These are phyloP conservation scores for Fragaria iinumae DNA, from an alignment of 306 rosid species.

Conservation along the genomic window DNA sequence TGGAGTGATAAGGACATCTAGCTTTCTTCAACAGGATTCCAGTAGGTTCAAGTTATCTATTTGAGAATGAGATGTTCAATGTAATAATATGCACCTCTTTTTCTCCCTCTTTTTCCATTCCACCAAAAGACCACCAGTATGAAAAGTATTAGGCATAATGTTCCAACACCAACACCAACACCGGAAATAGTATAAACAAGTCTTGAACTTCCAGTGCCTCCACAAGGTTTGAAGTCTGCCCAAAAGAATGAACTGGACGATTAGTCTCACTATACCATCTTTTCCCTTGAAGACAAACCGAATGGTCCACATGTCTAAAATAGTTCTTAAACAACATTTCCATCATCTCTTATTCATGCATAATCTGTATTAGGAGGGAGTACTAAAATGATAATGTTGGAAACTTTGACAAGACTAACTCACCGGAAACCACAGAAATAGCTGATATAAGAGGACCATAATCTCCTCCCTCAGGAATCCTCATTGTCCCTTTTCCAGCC, in stretches of 20 bases:
- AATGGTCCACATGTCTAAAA: not conserved
- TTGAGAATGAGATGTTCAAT: constrained; percentile 5
- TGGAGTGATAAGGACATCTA: not conserved
- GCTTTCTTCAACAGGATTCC: not conserved
- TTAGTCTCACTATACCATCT: not conserved
- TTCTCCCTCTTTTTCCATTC: constrained; percentile 29
- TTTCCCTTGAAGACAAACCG: not conserved
- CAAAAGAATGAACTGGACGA: not conserved
- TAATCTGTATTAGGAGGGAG: not conserved
- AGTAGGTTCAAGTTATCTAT: not conserved
- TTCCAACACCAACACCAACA: constrained; percentile 28
- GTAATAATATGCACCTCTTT: constrained; percentile 22
- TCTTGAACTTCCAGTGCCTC: constrained; percentile 17
- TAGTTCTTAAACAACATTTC: not conserved
- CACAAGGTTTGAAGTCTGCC: constrained; percentile 41
- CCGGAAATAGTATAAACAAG: constrained; percentile 20
- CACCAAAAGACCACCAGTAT: constrained; percentile 42
- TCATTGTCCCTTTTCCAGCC: constrained; percentile 50
- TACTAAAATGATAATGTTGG: not conserved
- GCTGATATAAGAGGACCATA: constrained; percentile 68
- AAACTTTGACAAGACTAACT: constrained; percentile 14
- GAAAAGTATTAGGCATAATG: constrained; percentile 28
- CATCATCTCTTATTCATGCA: not conserved
- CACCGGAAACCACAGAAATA: constrained; percentile 52
- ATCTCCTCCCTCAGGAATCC: constrained; percentile 48